Percentiles rank a stretch among this genome's conserved stretches.
phyloP scores from a whole-genome alignment of 805 yeast genomes.

The Zygoascus tannicola region DNA sequence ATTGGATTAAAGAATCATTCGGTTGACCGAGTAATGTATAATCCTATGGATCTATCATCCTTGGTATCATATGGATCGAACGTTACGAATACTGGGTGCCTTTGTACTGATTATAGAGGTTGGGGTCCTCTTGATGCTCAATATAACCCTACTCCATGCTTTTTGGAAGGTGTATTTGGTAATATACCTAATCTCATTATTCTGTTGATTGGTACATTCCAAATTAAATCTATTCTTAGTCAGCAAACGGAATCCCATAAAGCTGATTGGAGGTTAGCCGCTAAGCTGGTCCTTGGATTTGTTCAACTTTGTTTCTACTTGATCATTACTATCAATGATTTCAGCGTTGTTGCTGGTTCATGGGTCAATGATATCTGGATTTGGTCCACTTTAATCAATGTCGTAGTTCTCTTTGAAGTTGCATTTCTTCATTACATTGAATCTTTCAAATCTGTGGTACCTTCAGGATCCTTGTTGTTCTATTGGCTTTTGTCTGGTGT shows the following conservation, averaged over 20 bases:
- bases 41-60: too few relatives aligned
- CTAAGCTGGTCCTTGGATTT: constrained; percentile 15
- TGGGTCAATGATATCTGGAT: constrained; percentile 21
- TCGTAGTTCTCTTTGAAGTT: constrained; percentile 42
- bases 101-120: constrained; percentile 19
- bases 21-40: too few relatives aligned
- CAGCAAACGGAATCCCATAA: constrained; percentile 18
- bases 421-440: constrained; percentile 59
- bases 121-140: constrained; percentile 29
- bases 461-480: constrained; percentile 58
- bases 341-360: constrained; percentile 17
- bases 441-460: constrained; percentile 51
- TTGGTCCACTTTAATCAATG: constrained; percentile 32
- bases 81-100: background rate
- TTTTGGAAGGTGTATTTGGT: constrained; percentile 29
- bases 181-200: constrained; percentile 24
- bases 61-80: too few relatives aligned
- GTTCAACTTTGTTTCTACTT: constrained; percentile 15
- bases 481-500: constrained; percentile 62
- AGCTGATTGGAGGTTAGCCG: constrained; percentile 17
- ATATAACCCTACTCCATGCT: constrained; percentile 31
- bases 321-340: constrained; percentile 11
- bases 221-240: constrained; percentile 18
- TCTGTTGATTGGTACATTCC: constrained; percentile 23
- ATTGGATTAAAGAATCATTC: too few relatives aligned